These are phyloP conservation scores for Platanus orientalis DNA, from an alignment of 164 flowering plant genomes.

Conservation along the genomic window DNA sequence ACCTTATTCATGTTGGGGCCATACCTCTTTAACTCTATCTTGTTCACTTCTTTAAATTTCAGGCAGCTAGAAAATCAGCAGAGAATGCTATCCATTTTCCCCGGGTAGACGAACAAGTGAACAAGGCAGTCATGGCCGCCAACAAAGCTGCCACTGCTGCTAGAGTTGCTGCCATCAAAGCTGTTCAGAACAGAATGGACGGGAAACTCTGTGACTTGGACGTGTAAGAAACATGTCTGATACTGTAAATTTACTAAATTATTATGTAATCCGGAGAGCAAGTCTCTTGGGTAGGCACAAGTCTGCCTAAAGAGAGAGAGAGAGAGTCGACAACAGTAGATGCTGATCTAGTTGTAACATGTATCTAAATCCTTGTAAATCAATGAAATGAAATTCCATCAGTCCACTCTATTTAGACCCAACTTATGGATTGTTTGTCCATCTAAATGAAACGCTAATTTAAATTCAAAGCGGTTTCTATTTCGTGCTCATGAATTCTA, in stretches of 20 bases:
- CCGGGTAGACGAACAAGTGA: constrained; percentile 75
- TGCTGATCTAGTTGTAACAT: constrained; percentile 40
- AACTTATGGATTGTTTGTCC: too few species aligned
- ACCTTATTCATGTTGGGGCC: neutral
- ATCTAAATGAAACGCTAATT: too few species aligned
- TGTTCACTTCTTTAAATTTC: constrained; percentile 8
- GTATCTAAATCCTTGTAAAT: constrained; percentile 50
- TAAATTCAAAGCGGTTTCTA: too few species aligned
- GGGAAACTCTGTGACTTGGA: constrained; percentile 62
- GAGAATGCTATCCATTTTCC: constrained; percentile 61
- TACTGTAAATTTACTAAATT: constrained; percentile 20
- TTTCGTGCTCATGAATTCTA: too few species aligned
- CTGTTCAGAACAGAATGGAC: constrained; percentile 84
- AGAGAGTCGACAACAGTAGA: constrained; percentile 9
- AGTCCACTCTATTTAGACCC: too few species aligned
- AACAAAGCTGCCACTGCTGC: constrained; percentile 94
- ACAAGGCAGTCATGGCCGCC: constrained; percentile 72
- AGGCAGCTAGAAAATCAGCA: constrained; percentile 83
- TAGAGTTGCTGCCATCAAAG: constrained; percentile 93
- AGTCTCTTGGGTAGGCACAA: constrained; percentile 14
- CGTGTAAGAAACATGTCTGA: constrained; percentile 20
- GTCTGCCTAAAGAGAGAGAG: constrained; percentile 35
- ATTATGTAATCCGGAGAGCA: constrained; percentile 18
- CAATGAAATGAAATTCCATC: constrained; percentile 32
- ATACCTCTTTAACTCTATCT: neutral